Conservation (phyloP, 2,329 filamentous ascomycete species). For the Chaetomiaceae sp. region DNA sequence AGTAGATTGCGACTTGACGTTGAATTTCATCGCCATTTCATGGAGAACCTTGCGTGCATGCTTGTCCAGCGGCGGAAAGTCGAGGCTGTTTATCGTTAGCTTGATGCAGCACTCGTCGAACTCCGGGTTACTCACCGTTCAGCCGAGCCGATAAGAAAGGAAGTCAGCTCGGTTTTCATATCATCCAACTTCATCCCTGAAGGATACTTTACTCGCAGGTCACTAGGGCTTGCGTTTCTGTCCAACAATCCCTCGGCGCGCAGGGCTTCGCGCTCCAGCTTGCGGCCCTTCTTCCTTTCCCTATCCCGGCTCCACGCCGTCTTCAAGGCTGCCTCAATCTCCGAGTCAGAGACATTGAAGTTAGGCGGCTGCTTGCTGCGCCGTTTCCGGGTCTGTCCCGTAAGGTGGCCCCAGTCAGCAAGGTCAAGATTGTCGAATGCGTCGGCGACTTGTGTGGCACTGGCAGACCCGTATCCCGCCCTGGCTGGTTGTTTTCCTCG, state of each 20-base stretch:
- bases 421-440: slow-evolving; percentile 69
- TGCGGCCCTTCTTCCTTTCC: slow-evolving; percentile 64
- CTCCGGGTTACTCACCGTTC: slow-evolving; percentile 48
- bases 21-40: slow-evolving; percentile 68
- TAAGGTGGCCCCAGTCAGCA: slow-evolving; percentile 74
- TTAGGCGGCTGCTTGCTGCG: slow-evolving; percentile 37
- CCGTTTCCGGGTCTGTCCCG: slow-evolving; percentile 38
- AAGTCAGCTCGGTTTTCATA: slow-evolving; percentile 65
- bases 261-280: slow-evolving; percentile 64
- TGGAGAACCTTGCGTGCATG: slow-evolving; percentile 73
- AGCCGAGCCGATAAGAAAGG: slow-evolving; percentile 61
- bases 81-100: slow-evolving; percentile 46
- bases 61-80: slow-evolving; percentile 81
- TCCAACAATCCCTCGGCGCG: slow-evolving; percentile 63
- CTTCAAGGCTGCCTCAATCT: slow-evolving; percentile 57
- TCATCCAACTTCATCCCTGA: slow-evolving; percentile 66
- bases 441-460: slow-evolving; percentile 40
- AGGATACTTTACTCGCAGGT: slow-evolving; percentile 66
- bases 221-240: slow-evolving; percentile 48
- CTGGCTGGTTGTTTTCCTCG: slow-evolving; percentile 1
- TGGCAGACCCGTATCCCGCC: slow-evolving; percentile 33
- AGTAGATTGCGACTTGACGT: slow-evolving; percentile 77
- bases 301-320: slow-evolving; percentile 63
- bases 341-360: slow-evolving; percentile 59
- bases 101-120: not conserved